These are phyloP conservation scores for Lachnellula hyalina DNA, from an alignment of 2,329 filamentous ascomycete species.

Conservation along the genomic window DNA sequence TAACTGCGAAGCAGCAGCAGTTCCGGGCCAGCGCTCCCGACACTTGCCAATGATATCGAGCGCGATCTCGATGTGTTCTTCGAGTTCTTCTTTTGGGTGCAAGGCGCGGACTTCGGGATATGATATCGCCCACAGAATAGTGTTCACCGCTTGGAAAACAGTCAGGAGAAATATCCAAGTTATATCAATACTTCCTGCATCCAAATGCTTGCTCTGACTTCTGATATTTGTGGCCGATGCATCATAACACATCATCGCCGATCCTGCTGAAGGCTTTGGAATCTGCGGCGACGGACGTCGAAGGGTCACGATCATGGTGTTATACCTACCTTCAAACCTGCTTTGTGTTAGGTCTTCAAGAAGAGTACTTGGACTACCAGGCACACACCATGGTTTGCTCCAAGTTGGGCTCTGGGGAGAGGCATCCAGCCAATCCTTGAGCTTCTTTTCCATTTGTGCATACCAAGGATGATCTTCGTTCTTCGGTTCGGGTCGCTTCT, in stretches of 20 bases:
- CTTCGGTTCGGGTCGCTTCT: conserved; percentile 69
- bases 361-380: not conserved
- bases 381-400: conserved; percentile 68
- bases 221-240: conserved; percentile 77
- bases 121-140: conserved; percentile 84
- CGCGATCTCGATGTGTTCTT: conserved; percentile 66
- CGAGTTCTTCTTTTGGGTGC: conserved; percentile 69
- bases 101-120: conserved; percentile 75
- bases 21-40: conserved; percentile 87
- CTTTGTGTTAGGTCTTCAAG: conserved; percentile 13
- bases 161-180: conserved; percentile 92
- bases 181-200: conserved; percentile 69
- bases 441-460: conserved; percentile 67
- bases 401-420: conserved; percentile 66
- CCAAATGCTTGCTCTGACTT: conserved; percentile 74
- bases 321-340: conserved; percentile 65
- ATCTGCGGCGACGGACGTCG: conserved; percentile 91
- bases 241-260: conserved; percentile 77
- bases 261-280: conserved; percentile 72
- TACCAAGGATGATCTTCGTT: conserved; percentile 88
- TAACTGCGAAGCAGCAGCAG: conserved; percentile 74
- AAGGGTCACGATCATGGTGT: conserved; percentile 83
- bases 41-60: conserved; percentile 75
- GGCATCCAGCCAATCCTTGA: conserved; percentile 72
- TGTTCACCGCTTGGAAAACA: conserved; percentile 88